Base-by-base conservation (phyloP, 2,329 filamentous ascomycete genomes). In the Hypocrella siamensis region DNA sequence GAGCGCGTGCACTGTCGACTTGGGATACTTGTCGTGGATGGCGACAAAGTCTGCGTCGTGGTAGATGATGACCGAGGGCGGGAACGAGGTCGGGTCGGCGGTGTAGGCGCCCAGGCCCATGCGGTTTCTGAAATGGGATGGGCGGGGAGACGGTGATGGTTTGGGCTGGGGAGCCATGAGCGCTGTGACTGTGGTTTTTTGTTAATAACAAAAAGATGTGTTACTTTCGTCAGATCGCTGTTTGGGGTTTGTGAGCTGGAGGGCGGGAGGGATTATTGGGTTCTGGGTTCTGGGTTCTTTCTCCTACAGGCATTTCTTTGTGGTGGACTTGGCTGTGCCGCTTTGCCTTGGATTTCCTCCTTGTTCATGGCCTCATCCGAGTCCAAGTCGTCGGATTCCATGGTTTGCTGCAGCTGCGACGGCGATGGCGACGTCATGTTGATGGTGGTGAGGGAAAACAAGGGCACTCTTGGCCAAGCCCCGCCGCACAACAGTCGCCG, bases 11-110 rank as follows among this genome's bases (percentile, higher is more conserved):
- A 94, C 64, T 4, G 70, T 74, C 4, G 81, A 72, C 54, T 96
- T 98, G 7, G 90, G 86, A 49, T 74, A 98, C 38, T 74, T 61
- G 57, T 98, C 90, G 43, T 77, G 67, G 51, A 96, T 81, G 15
- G 74, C 68, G 34, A 86, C 79, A 42, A 80, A 84, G 38, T 73
- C 60, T 9, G 71, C 61, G 43, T 71, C 73, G 54, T 78, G 61
- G 44, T 74, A 75, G 41, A 88, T 65, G 15, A 86, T 68, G 7
- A 67, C 58, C 5, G 63, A 67, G 2, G 69, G 46, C 1, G 75
- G 67, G 39, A 73, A 78, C 3, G 65, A 63, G 29, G 67, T 60
- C 0, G 83, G 82, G 25, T 68, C 53, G 12, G 57, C 48, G 30
- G 82, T 73, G 51, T 90, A 90, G 17, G 62, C 58, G 22, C 71